Conservation (phyloP, 1,284 basidiomycete genomes). For the Ceratobasidium sp. region DNA sequence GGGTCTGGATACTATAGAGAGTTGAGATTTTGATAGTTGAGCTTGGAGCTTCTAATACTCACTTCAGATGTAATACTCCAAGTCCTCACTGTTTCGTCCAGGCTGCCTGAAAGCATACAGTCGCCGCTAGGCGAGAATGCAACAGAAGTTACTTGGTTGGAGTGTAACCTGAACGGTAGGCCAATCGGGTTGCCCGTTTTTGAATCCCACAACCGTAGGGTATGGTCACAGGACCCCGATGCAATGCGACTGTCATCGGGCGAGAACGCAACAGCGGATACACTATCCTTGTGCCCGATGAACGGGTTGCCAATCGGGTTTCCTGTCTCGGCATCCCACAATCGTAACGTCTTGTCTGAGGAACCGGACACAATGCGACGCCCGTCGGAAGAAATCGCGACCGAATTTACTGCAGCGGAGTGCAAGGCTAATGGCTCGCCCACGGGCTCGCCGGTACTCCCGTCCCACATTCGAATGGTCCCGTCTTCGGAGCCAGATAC, state of each 20-base stretch:
- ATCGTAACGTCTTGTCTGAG: background rate
- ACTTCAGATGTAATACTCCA: background rate
- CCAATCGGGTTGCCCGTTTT: background rate
- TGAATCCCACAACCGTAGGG: constrained; percentile 20
- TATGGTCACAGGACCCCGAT: constrained; percentile 4
- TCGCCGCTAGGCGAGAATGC: background rate
- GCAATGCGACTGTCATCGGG: background rate
- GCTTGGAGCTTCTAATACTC: background rate
- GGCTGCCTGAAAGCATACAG: background rate
- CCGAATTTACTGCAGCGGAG: background rate
- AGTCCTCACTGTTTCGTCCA: too few species aligned
- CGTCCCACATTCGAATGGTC: background rate
- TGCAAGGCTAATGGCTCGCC: background rate
- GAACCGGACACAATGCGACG: constrained; percentile 1
- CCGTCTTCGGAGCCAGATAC: too few species aligned
- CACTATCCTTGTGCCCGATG: background rate
- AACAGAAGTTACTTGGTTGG: background rate
- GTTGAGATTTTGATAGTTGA: background rate
- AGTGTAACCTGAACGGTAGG: background rate
- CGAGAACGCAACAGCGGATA: constrained; percentile 3
- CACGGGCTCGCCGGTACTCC: background rate
- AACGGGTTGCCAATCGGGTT: background rate
- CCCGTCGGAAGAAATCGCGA: background rate
- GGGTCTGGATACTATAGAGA: background rate
- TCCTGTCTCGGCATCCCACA: background rate